Evolutionary conservation across 148 eudicot species (phyloP), one percentile per base, ranked within the genome.

Genomic region (Bassia scoparia): DNA sequence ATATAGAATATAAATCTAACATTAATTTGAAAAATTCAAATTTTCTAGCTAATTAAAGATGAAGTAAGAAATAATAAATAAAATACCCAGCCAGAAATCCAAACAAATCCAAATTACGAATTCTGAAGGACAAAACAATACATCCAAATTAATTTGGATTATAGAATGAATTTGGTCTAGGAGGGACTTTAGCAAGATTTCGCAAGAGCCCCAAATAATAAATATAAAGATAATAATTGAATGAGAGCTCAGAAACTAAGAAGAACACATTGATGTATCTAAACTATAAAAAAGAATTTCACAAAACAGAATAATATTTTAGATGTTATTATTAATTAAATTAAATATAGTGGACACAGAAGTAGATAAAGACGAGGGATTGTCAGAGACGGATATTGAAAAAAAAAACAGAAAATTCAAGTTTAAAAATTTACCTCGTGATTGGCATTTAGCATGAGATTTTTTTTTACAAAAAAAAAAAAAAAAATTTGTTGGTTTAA

Each of bases 61-160:
- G 24, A 15, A 52, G 33, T 5, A 26, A 24, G n/a, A 30, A 72
- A 78, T n/a, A n/a, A n/a, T n/a, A n/a, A n/a, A n/a, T n/a, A n/a
- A n/a, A n/a, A n/a, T n/a, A 76, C 62, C 74, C 59, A 76, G 79
- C 69, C 69, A 76, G 74, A 76, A 61, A 61, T 76, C 74, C 63
- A 61, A 70, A n/a, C 74, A 76, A 69, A 37, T 54, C n/a, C n/a
- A 41, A 30, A 63, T n/a, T n/a, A 30, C 20, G 0, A 52, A 41
- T 27, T 23, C 55, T 54, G 27, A 33, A 54, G 50, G n/a, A 17
- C 1, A 27, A 44, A 44, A n/a, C n/a, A n/a, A 38, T 15, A 14
- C 7, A 11, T 15, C 14, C 0, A 44, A 58, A 56, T 16, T 21
- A 23, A 75, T 23, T 76, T 23, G n/a, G 59, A 50, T 38, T 21